Evolutionary conservation across 208 protist species (phyloP).

Genomic region (Trypanosoma avium): DNA sequence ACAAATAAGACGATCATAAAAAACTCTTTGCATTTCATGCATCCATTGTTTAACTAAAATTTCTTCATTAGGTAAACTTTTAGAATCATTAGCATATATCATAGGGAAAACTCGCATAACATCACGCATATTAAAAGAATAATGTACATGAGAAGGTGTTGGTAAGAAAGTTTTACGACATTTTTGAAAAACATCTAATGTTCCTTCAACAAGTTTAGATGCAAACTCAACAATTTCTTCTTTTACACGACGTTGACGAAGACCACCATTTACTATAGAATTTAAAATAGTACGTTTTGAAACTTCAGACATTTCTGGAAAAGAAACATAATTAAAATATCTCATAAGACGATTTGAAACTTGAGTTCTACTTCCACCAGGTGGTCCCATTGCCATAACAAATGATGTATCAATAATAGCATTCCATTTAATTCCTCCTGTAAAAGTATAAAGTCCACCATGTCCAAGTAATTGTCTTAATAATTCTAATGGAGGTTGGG

Average conservation of each 20-base stretch:
- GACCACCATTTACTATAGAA: constrained; percentile 92
- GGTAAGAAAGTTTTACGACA: constrained; percentile 93
- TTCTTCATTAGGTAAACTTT: constrained; percentile 53
- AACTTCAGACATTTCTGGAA: constrained; percentile 94
- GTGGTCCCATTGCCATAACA: constrained; percentile 97
- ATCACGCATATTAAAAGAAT: constrained; percentile 99
- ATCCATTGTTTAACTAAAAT: constrained; percentile 92
- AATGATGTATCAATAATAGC: constrained; percentile 95
- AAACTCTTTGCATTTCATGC: constrained; percentile 96
- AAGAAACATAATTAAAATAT: constrained; percentile 97
- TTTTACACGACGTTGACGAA: constrained; percentile 67
- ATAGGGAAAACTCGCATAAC: constrained; percentile 97
- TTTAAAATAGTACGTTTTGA: constrained; percentile 94
- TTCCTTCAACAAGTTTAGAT: constrained; percentile 80
- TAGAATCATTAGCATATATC: constrained; percentile 84
- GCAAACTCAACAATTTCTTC: constrained; percentile 61
- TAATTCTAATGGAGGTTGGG: constrained; percentile 93
- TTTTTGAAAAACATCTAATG: constrained; percentile 93
- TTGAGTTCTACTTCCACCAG: constrained; percentile 93
- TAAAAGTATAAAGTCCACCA: constrained; percentile 90
- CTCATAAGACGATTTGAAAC: constrained; percentile 97
- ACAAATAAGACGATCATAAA: constrained; percentile 94
- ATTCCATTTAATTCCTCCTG: constrained; percentile 83
- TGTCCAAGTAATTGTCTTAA: constrained; percentile 91
- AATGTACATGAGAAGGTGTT: constrained; percentile 97